Evolutionary conservation across 1,284 basidiomycete genomes (phyloP).

Genomic region (Trametes polyzona): DNA sequence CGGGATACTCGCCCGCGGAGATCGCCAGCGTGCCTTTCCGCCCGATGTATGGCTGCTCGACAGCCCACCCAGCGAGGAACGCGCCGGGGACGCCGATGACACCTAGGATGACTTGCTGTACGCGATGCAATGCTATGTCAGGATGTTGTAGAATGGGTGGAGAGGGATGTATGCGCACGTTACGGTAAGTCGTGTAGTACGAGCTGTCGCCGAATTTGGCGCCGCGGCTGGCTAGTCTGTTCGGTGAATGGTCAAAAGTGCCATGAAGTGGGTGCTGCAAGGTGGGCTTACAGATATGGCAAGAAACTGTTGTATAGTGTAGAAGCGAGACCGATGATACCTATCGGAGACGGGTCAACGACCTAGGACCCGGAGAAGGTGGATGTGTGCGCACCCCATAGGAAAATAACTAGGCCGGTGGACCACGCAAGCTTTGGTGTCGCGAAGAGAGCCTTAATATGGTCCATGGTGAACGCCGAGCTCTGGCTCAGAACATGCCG

Average conservation of each 20-base stretch:
- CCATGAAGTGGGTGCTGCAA: background rate
- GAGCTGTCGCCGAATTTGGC: conserved; percentile 52
- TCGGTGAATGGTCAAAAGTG: background rate
- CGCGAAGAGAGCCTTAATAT: conserved; percentile 58
- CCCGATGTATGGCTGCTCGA: conserved; percentile 64
- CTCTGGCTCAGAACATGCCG: conserved; percentile 39
- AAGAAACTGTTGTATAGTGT: conserved; percentile 65
- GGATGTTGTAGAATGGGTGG: conserved; percentile 1
- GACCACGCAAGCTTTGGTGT: conserved; percentile 61
- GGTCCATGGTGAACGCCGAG: conserved; percentile 42
- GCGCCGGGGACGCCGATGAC: conserved; percentile 71
- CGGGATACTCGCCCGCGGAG: conserved; percentile 49
- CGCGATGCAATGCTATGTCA: background rate
- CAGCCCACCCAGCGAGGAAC: conserved; percentile 63
- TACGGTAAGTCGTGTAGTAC: conserved; percentile 55
- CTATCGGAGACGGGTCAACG: conserved; percentile 32
- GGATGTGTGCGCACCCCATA: conserved; percentile 50
- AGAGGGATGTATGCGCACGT: conserved; percentile 37
- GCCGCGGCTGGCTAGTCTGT: conserved; percentile 50
- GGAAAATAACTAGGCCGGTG: conserved; percentile 55
- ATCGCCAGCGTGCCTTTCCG: conserved; percentile 65
- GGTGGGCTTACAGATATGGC: conserved; percentile 43
- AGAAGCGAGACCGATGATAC: conserved; percentile 63
- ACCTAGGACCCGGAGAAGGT: background rate
- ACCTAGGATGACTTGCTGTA: conserved; percentile 60